A percentile compares a stretch with the other conserved stretches of the same genome.
Evolutionary conservation across 371 early-diverging fungal genomes (phyloP).

Genomic region (Mortierella sp.): DNA sequence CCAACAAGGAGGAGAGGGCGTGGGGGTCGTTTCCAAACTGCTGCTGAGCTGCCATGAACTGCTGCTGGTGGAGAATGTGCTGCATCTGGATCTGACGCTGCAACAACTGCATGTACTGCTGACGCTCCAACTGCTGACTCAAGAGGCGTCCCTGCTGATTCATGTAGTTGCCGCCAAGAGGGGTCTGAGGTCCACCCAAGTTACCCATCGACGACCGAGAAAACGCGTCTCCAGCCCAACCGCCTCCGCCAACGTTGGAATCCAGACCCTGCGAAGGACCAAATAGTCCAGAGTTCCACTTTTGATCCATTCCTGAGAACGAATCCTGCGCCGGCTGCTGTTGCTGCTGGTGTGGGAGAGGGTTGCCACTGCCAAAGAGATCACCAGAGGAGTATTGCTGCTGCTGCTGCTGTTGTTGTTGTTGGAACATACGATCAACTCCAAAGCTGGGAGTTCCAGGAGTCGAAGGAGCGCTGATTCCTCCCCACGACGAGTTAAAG

Average conservation of each 20-base stretch:
- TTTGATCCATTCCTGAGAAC: conserved; percentile 24
- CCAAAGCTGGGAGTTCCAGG: conserved; percentile 53
- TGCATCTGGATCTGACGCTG: conserved; percentile 63
- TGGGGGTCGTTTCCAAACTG: conserved; percentile 61
- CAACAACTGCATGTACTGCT: conserved; percentile 64
- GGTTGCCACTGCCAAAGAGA: conserved; percentile 32
- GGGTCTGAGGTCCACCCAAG: conserved; percentile 25
- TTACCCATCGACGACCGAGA: conserved; percentile 25
- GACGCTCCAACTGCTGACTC: conserved; percentile 51
- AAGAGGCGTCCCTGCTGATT: conserved; percentile 41
- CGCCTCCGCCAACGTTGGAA: conserved; percentile 1
- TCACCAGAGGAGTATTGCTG: conserved; percentile 41
- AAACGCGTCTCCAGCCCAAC: conserved; percentile 43
- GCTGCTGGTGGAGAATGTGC: conserved; percentile 63
- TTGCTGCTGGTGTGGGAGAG: conserved; percentile 30
- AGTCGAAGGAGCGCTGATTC: conserved; percentile 54
- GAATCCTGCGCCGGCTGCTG: conserved; percentile 27
- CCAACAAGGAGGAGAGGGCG: conserved; percentile 60
- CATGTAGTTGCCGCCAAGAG: conserved; percentile 11
- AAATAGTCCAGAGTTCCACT: conserved; percentile 39
- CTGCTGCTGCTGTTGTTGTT: conserved; percentile 17
- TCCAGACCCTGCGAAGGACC: conserved; percentile 20
- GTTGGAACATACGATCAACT: conserved; percentile 40
- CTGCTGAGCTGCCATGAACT: conserved; percentile 61
- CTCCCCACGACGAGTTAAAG: conserved; percentile 31